Conservation (phyloP, 192 early-diverging fungal genomes). For the Gonapodya prolifera region DNA sequence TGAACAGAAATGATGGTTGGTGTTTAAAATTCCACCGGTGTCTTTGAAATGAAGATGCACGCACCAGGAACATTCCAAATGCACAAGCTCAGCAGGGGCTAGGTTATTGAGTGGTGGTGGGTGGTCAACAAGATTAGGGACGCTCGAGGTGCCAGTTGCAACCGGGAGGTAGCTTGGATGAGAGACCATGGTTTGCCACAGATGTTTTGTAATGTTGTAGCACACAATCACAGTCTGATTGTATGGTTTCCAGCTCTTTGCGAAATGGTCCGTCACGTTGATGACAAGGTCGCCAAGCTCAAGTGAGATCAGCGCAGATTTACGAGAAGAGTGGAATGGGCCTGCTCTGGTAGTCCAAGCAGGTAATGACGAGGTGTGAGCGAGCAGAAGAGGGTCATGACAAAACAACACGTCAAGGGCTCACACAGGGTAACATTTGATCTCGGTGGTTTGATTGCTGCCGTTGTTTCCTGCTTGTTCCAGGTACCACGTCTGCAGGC, state of each 20-base stretch:
- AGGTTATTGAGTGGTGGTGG: neutral
- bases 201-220: neutral
- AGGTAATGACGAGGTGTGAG: neutral
- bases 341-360: neutral
- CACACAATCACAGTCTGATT: neutral
- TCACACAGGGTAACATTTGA: neutral
- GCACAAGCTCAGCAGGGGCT: neutral
- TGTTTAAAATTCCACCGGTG: neutral
- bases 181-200: neutral
- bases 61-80: neutral
- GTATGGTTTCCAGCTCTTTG: neutral
- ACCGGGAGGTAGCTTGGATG: neutral
- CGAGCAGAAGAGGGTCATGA: neutral
- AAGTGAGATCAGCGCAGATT: neutral
- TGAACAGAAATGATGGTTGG: neutral
- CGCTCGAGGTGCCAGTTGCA: neutral
- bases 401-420: neutral
- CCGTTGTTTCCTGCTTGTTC: neutral
- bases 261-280: neutral
- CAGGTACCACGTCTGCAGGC: neutral
- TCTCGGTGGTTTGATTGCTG: neutral
- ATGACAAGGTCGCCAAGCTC: neutral
- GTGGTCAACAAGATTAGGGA: neutral
- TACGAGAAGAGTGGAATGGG: neutral
- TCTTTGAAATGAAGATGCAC: neutral